Conservation (phyloP, 345 rosid genomes). For the Rhizophora apiculata region DNA sequence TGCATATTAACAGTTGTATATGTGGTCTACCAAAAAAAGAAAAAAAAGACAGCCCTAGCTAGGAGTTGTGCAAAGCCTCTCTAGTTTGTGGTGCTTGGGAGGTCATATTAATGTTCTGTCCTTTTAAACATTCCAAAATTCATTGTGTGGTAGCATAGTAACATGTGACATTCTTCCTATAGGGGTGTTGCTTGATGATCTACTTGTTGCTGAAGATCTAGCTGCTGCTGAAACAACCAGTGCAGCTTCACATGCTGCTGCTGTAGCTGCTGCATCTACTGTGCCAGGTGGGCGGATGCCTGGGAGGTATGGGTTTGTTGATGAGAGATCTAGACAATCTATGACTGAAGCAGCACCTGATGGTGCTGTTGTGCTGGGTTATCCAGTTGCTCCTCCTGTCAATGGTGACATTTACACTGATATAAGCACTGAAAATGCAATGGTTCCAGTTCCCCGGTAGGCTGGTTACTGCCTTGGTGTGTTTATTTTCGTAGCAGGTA, state of each 20-base stretch:
- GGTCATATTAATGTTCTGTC: neutral
- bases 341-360: conserved; percentile 64
- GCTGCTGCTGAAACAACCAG: conserved; percentile 89
- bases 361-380: conserved; percentile 85
- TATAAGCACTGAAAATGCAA: conserved; percentile 88
- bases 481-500: conserved; percentile 1
- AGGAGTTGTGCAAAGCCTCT: neutral
- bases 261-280: conserved; percentile 80
- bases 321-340: conserved; percentile 74
- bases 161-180: conserved; percentile 20
- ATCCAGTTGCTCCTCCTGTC: conserved; percentile 91
- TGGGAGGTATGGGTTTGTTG: conserved; percentile 76
- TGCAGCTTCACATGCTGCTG: conserved; percentile 95
- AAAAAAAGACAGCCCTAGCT: neutral
- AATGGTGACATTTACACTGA: conserved; percentile 94
- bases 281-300: conserved; percentile 50
- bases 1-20: too few relatives aligned
- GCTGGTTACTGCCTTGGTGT: conserved; percentile 12
- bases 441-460: conserved; percentile 78
- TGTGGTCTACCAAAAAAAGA: too few relatives aligned
- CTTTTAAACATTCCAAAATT: neutral
- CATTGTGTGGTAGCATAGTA: neutral
- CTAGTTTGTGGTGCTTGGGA: neutral
- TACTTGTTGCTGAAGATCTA: conserved; percentile 93
- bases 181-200: conserved; percentile 98